Conservation (phyloP, 768 basidiomycete genomes). For the Leccinum disarticulatum region DNA sequence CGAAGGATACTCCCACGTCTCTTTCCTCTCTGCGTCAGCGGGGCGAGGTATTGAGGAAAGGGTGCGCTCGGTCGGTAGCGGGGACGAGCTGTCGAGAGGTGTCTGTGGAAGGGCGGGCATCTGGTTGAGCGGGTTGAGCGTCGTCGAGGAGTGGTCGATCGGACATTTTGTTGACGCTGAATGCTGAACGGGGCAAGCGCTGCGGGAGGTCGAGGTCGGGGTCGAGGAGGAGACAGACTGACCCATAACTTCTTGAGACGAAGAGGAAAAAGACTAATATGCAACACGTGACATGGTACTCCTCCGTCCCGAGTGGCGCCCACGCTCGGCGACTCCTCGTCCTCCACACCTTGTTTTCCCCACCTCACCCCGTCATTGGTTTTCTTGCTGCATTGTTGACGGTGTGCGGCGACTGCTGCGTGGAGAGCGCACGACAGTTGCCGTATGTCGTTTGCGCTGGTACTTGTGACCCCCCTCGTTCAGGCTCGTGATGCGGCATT, state of each 20-base stretch:
- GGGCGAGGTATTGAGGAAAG: slow-evolving; percentile 86
- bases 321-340: no score
- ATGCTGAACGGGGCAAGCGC: slow-evolving; percentile 61
- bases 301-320: no score
- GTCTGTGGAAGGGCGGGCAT: slow-evolving; percentile 84
- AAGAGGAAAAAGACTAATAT: background rate
- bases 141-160: slow-evolving; percentile 47
- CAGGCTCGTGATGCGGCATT: no score
- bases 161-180: background rate
- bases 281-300: background rate
- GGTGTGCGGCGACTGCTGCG: no score
- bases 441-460: no score
- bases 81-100: slow-evolving; percentile 50
- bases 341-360: no score
- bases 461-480: no score
- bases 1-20: slow-evolving; percentile 92
- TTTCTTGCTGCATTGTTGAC: no score
- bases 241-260: slow-evolving; percentile 13
- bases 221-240: slow-evolving; percentile 7
- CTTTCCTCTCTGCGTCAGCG: slow-evolving; percentile 19
- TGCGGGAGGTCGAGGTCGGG: background rate
- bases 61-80: slow-evolving; percentile 72
- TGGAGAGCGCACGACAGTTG: background rate
- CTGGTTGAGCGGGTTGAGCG: slow-evolving; percentile 74
- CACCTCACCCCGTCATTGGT: no score